phyloP scores from a whole-genome alignment of 1,284 basidiomycete genomes.

The Heliocybe sulcata region DNA sequence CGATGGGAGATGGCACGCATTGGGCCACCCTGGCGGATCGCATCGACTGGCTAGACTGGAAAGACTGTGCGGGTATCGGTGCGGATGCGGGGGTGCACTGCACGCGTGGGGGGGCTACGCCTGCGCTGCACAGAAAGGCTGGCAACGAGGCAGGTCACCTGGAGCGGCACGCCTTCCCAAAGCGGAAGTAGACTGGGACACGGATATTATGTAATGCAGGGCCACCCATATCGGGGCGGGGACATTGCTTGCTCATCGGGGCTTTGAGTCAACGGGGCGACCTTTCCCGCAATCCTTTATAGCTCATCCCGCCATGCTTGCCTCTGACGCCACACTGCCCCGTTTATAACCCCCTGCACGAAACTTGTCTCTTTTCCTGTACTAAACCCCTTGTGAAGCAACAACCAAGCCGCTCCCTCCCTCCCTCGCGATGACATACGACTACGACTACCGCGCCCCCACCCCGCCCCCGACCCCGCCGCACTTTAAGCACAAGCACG shows the following conservation, averaged over 20 bases:
- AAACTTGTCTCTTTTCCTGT: not conserved
- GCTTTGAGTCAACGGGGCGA: not conserved
- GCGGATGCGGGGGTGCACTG: no score
- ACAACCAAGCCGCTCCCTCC: not conserved
- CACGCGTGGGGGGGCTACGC: no score
- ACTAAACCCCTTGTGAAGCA: no score
- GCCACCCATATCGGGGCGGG: not conserved
- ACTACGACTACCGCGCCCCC: not conserved
- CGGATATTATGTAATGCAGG: not conserved
- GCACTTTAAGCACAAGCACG: not conserved
- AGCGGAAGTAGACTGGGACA: not conserved
- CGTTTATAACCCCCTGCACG: not conserved
- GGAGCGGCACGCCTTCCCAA: not conserved
- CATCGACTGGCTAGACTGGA: no score
- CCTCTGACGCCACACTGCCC: conserved; percentile 1
- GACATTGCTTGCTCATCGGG: not conserved
- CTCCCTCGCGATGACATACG: not conserved
- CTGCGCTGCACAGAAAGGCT: not conserved
- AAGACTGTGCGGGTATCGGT: no score
- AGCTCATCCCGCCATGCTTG: not conserved
- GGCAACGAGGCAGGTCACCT: not conserved
- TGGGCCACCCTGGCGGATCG: no score
- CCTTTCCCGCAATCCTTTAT: not conserved
- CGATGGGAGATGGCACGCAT: no score
- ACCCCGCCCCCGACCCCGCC: not conserved